phyloP scores from a whole-genome alignment of 768 basidiomycete genomes.

The Boletus rubropictus region DNA sequence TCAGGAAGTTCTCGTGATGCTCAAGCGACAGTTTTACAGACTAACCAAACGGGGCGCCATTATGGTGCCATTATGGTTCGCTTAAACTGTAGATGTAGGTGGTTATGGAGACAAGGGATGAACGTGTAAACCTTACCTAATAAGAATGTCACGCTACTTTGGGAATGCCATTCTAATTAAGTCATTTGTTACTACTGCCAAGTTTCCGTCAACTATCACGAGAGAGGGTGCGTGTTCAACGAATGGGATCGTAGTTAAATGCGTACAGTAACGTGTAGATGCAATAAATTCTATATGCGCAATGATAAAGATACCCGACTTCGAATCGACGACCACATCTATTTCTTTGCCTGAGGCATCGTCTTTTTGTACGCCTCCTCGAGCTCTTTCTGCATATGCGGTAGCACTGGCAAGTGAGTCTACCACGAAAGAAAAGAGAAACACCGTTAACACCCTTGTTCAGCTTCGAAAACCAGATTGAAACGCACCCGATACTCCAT shows the following conservation, averaged over 20 bases:
- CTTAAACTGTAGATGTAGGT: too few relatives aligned
- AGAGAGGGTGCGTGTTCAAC: constrained; percentile 1
- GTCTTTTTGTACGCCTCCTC: constrained; percentile 83
- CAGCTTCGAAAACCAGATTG: not conserved
- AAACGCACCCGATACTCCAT: constrained; percentile 69
- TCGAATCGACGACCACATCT: constrained; percentile 26
- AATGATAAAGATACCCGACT: constrained; percentile 3
- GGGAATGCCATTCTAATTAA: too few relatives aligned
- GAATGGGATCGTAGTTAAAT: constrained; percentile 7
- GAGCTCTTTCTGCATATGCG: constrained; percentile 82
- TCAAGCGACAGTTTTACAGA: too few relatives aligned
- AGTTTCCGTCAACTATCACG: not conserved
- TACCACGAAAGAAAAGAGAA: constrained; percentile 23
- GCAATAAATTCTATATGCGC: constrained; percentile 19
- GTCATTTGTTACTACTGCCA: too few relatives aligned
- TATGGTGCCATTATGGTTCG: too few relatives aligned
- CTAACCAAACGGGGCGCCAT: too few relatives aligned
- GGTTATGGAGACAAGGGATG: too few relatives aligned
- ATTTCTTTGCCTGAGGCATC: constrained; percentile 64
- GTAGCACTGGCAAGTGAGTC: constrained; percentile 79
- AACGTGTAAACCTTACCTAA: too few relatives aligned
- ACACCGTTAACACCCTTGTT: not conserved
- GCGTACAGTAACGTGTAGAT: constrained; percentile 12
- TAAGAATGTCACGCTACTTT: too few relatives aligned
- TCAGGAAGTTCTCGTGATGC: too few relatives aligned